Conservation (phyloP, 345 rosid species). For the Carallia brachiata region DNA sequence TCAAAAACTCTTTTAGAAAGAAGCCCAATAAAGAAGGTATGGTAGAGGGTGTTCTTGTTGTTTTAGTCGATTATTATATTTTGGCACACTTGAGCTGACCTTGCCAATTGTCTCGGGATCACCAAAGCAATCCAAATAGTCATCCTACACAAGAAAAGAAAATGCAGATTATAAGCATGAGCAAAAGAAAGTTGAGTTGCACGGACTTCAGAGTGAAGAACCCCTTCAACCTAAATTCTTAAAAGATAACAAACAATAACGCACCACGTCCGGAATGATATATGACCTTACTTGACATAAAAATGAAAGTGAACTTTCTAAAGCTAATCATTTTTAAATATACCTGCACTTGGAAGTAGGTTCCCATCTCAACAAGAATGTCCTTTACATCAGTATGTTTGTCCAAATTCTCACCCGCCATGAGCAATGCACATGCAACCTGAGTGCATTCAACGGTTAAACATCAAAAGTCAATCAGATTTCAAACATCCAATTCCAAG, state of each 20-base stretch:
- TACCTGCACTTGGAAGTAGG: constrained; percentile 49
- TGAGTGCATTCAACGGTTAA: constrained; percentile 4
- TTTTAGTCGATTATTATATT: neutral
- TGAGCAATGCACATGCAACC: constrained; percentile 39
- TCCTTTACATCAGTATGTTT: constrained; percentile 33
- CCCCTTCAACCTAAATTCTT: too few relatives aligned
- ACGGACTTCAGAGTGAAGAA: neutral
- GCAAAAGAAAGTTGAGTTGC: neutral
- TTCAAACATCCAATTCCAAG: neutral
- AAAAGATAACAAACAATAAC: too few relatives aligned
- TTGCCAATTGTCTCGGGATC: constrained; percentile 42
- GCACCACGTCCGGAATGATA: neutral
- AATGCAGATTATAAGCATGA: too few relatives aligned
- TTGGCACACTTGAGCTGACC: constrained; percentile 22
- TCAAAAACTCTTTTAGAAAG: neutral
- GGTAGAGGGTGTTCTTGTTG: neutral
- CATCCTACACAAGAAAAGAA: constrained; percentile 33
- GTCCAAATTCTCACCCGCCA: constrained; percentile 31
- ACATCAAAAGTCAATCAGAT: neutral
- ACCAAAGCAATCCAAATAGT: constrained; percentile 47
- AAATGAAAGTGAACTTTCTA: neutral
- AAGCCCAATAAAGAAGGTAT: neutral
- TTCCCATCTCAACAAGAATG: constrained; percentile 45
- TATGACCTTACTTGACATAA: neutral
- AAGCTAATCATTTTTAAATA: neutral